phyloP scores from a whole-genome alignment of 768 basidiomycete species.

The Boletus coccyginus region DNA sequence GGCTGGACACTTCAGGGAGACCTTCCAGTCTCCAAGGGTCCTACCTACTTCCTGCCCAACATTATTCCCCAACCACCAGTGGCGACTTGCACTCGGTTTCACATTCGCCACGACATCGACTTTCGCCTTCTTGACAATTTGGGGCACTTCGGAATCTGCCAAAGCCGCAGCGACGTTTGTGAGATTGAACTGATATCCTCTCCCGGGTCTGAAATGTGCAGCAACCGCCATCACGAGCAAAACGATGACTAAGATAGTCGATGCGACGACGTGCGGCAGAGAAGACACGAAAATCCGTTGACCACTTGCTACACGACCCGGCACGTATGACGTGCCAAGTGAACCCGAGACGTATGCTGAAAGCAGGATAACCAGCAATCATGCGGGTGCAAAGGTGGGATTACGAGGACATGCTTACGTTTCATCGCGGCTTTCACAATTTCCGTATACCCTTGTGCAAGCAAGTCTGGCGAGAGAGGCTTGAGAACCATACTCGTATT shows the following conservation, averaged over 20 bases:
- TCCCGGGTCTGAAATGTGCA: slow-evolving; percentile 9
- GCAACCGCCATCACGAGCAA: slow-evolving; percentile 2
- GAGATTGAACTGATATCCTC: slow-evolving; percentile 12
- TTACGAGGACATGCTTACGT: slow-evolving; percentile 3
- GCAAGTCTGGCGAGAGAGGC: slow-evolving; percentile 7
- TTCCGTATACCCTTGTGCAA: slow-evolving; percentile 5
- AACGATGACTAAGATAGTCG: not conserved
- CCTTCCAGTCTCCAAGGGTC: slow-evolving; percentile 2
- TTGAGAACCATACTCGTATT: slow-evolving; percentile 1
- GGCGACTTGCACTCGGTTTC: not conserved
- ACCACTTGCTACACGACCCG: slow-evolving; percentile 12
- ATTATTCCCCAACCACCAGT: not conserved
- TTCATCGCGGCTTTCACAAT: slow-evolving; percentile 17
- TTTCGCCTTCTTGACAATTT: slow-evolving; percentile 2
- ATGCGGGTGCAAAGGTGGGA: not conserved
- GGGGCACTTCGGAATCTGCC: slow-evolving; percentile 7
- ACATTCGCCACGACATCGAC: not conserved
- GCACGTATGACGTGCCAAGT: slow-evolving; percentile 13
- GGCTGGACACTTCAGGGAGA: not conserved
- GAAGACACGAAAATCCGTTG: slow-evolving; percentile 13
- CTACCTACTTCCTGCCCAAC: slow-evolving; percentile 8
- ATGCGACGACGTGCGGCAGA: slow-evolving; percentile 10
- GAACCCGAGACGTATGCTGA: slow-evolving; percentile 12
- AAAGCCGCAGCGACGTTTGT: slow-evolving; percentile 11
- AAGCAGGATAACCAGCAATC: not conserved